Evolutionary conservation across 2,329 filamentous ascomycete species (phyloP).

Genomic region (Gnomoniopsis smithogilvyi): DNA sequence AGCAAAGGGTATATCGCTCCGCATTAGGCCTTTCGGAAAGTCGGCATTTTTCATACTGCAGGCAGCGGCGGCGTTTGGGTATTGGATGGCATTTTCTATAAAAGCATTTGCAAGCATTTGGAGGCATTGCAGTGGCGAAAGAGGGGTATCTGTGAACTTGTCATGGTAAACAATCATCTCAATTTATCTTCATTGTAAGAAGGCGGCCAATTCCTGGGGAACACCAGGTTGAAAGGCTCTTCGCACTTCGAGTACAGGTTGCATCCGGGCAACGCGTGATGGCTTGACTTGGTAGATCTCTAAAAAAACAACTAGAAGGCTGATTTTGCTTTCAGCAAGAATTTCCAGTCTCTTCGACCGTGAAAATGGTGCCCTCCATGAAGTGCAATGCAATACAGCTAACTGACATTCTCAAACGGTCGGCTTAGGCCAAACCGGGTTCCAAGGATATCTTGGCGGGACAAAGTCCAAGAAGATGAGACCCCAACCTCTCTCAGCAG

Average conservation of each 20-base stretch:
- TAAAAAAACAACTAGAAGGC: no score
- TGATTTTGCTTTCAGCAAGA: no score
- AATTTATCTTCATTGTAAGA: background rate
- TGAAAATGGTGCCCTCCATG: background rate
- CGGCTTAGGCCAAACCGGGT: background rate
- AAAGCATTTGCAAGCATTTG: constrained; percentile 5
- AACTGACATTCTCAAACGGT: background rate
- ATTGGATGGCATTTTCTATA: background rate
- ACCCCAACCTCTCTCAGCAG: background rate
- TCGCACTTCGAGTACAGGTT: no score
- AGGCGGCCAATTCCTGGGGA: background rate
- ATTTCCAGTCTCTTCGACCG: no score
- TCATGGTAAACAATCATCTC: background rate
- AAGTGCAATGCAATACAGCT: background rate
- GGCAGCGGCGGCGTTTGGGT: constrained; percentile 11
- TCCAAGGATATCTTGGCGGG: background rate
- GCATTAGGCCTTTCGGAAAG: background rate
- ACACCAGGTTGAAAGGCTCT: no score
- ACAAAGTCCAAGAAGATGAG: background rate
- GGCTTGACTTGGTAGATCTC: no score
- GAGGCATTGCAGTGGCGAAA: background rate
- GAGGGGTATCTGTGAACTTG: background rate
- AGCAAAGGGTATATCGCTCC: background rate
- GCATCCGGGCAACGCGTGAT: no score
- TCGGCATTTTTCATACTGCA: background rate